Evolutionary conservation across 441 rosid genomes (phyloP).

Genomic region (Omphalea diandra): DNA sequence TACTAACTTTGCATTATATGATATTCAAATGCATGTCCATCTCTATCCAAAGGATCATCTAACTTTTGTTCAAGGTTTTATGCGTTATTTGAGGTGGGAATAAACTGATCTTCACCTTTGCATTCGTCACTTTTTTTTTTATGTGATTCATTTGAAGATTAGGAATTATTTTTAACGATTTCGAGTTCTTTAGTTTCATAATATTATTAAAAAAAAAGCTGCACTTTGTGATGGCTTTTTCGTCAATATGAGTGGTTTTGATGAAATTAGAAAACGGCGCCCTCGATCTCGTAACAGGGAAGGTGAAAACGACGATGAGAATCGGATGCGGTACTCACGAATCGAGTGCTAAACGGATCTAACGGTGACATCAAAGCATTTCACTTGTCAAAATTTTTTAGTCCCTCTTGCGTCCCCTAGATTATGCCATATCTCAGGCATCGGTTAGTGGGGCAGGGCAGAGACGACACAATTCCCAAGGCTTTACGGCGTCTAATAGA

Average conservation of each 20-base stretch:
- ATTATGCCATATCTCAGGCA: conserved; percentile 26
- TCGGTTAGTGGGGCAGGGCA: neutral
- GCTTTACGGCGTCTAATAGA: conserved; percentile 16
- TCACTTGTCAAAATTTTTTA: conserved; percentile 3
- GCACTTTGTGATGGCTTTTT: neutral
- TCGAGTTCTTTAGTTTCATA: neutral
- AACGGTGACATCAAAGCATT: conserved; percentile 32
- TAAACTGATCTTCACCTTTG: conserved; percentile 7
- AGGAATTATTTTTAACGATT: conserved; percentile 4
- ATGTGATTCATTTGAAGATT: neutral
- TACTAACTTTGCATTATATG: neutral
- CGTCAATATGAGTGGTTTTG: conserved; percentile 10
- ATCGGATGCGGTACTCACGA: conserved; percentile 36
- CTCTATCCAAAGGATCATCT: conserved; percentile 7
- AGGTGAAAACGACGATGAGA: conserved; percentile 13
- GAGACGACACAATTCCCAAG: conserved; percentile 18
- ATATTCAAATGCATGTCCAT: neutral
- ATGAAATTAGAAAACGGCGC: conserved; percentile 31
- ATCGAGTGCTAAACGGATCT: conserved; percentile 32
- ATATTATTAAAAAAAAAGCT: neutral
- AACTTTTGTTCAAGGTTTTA: neutral
- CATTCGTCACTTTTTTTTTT: neutral
- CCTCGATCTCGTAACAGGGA: neutral
- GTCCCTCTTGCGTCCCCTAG: neutral
- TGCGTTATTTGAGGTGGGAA: conserved; percentile 5